Evolutionary conservation across 2,329 filamentous ascomycete species (phyloP).

Genomic region (Arthrobotrys megalospora): DNA sequence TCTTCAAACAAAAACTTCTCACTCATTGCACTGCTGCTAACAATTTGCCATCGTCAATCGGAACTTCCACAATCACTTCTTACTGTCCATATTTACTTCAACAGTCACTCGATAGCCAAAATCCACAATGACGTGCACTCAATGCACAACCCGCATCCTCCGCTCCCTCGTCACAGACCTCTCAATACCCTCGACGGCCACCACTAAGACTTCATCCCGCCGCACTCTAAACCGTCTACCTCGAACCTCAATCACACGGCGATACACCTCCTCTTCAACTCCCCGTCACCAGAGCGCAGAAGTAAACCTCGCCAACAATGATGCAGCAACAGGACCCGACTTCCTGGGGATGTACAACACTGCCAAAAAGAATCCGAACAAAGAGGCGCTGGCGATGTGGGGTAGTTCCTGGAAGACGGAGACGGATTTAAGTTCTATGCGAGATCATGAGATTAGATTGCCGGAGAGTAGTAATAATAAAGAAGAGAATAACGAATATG

Average conservation of each 20-base stretch:
- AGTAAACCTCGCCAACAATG: slow-evolving; percentile 6
- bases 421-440: slow-evolving; percentile 41
- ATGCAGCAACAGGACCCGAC: slow-evolving; percentile 4
- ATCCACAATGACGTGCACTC: slow-evolving; percentile 45
- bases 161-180: slow-evolving; percentile 45
- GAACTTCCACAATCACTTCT: not conserved
- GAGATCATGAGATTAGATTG: slow-evolving; percentile 19
- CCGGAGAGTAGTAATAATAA: slow-evolving; percentile 8
- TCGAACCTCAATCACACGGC: slow-evolving; percentile 15
- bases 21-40: not conserved
- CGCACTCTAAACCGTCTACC: slow-evolving; percentile 16
- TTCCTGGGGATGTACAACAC: slow-evolving; percentile 41
- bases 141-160: slow-evolving; percentile 53
- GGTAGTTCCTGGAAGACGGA: slow-evolving; percentile 47
- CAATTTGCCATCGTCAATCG: too few species aligned
- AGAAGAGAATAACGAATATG: too few species aligned
- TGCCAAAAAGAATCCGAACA: slow-evolving; percentile 19
- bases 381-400: slow-evolving; percentile 40
- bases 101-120: not conserved
- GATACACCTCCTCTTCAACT: slow-evolving; percentile 41
- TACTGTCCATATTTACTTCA: not conserved
- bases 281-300: slow-evolving; percentile 43
- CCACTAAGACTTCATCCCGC: not conserved
- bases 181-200: slow-evolving; percentile 25
- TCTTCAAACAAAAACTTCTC: not conserved